These are phyloP conservation scores for Fusarium hostae DNA, from an alignment of 2,329 filamentous ascomycete genomes.

Conservation along the genomic window DNA sequence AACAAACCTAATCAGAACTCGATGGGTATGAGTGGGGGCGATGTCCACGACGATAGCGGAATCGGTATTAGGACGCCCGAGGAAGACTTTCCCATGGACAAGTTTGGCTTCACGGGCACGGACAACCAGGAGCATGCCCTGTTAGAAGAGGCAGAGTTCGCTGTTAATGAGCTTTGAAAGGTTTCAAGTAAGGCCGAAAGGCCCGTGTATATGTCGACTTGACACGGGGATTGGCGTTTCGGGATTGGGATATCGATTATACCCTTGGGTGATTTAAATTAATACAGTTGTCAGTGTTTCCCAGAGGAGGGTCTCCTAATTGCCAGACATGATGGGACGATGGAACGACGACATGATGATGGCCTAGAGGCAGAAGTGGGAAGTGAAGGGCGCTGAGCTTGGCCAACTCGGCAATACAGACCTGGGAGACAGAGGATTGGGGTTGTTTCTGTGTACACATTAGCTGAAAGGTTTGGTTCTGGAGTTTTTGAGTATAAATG, in stretches of 20 bases:
- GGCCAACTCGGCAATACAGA: neutral
- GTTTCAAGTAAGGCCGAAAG: neutral
- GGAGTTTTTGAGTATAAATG: constrained; percentile 8
- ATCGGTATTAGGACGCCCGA: constrained; percentile 77
- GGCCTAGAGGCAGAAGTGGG: constrained; percentile 11
- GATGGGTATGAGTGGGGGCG: constrained; percentile 52
- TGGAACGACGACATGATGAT: constrained; percentile 49
- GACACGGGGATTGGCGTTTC: constrained; percentile 39
- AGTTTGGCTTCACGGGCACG: constrained; percentile 60
- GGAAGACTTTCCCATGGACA: constrained; percentile 71
- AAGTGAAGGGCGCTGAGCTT: neutral
- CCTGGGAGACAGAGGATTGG: constrained; percentile 4
- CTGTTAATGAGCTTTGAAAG: constrained; percentile 30
- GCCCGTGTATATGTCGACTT: constrained; percentile 1
- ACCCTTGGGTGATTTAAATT: constrained; percentile 41
- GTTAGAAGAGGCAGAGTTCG: constrained; percentile 48
- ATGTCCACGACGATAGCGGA: constrained; percentile 76
- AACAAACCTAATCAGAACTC: constrained; percentile 57
- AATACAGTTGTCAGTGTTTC: constrained; percentile 35
- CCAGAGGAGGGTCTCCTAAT: constrained; percentile 38
- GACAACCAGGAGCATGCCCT: constrained; percentile 51
- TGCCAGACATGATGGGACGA: constrained; percentile 47
- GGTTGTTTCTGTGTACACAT: constrained; percentile 30
- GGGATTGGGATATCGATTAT: constrained; percentile 37
- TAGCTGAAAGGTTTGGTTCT: neutral